A percentile compares a stretch with the other conserved stretches of the same genome.
phyloP scores from a whole-genome alignment of 1,139 yeast species.

The Hanseniaspora gamundiae region DNA sequence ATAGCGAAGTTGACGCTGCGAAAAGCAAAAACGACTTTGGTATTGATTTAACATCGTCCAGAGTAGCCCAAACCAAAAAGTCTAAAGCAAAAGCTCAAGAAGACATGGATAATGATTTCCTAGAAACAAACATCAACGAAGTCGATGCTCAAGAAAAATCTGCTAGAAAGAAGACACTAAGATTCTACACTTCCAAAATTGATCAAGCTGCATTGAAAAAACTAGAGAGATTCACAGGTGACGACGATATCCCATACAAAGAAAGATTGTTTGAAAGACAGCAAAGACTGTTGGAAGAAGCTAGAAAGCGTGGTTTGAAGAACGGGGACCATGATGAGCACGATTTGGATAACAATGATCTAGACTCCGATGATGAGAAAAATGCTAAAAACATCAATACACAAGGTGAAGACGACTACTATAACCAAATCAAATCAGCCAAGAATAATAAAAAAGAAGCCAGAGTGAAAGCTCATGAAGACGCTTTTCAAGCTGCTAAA shows the following conservation, averaged over 20 bases:
- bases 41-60: slow-evolving; percentile 27
- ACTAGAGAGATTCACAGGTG: slow-evolving; percentile 58
- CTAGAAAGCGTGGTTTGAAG: slow-evolving; percentile 67
- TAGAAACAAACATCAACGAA: slow-evolving; percentile 56
- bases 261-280: slow-evolving; percentile 85
- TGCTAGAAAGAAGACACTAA: slow-evolving; percentile 68
- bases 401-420: slow-evolving; percentile 29
- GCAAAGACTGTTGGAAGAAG: slow-evolving; percentile 77
- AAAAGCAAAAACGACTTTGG: slow-evolving; percentile 22
- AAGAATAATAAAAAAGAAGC: slow-evolving; percentile 37
- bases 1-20: slow-evolving; percentile 16
- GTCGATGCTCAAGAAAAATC: slow-evolving; percentile 81
- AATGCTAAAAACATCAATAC: slow-evolving; percentile 30
- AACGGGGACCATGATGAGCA: slow-evolving; percentile 39
- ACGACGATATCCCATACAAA: slow-evolving; percentile 82
- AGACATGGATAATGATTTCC: slow-evolving; percentile 35
- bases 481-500: slow-evolving; percentile 68
- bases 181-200: slow-evolving; percentile 94
- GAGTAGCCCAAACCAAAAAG: slow-evolving; percentile 32
- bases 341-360: slow-evolving; percentile 36
- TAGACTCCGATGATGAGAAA: slow-evolving; percentile 36
- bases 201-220: slow-evolving; percentile 65
- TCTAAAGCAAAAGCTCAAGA: slow-evolving; percentile 11
- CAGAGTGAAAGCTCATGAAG: slow-evolving; percentile 54
- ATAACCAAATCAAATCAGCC: slow-evolving; percentile 34